A percentile compares a stretch with the other conserved stretches of the same genome.
Evolutionary conservation across 306 rosid genomes (phyloP).

Genomic region (Leucaena leucocephala): DNA sequence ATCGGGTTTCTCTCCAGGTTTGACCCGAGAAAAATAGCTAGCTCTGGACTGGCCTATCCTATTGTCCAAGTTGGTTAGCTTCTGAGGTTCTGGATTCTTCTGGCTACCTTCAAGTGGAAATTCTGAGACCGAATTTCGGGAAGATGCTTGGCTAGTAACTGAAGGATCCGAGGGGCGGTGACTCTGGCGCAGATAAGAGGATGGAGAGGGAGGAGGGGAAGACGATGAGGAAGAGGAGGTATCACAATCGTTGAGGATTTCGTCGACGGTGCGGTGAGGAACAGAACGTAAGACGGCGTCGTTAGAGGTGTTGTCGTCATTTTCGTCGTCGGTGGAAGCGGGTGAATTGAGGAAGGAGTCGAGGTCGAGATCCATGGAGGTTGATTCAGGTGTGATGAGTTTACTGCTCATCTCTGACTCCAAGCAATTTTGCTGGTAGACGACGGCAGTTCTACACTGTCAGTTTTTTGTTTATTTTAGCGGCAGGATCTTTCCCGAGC

Average conservation of each 20-base stretch:
- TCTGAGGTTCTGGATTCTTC: constrained; percentile 19
- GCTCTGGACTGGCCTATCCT: constrained; percentile 40
- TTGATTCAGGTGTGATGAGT: constrained; percentile 19
- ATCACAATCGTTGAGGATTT: constrained; percentile 84
- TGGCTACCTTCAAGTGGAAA: constrained; percentile 30
- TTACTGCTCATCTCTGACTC: constrained; percentile 37
- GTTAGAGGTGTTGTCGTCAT: constrained; percentile 13
- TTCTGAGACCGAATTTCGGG: constrained; percentile 29
- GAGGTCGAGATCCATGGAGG: constrained; percentile 78
- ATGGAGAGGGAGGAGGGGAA: constrained; percentile 43
- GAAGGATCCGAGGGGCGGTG: constrained; percentile 13
- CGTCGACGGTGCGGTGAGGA: constrained; percentile 78
- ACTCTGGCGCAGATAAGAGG: constrained; percentile 17
- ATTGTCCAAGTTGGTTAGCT: constrained; percentile 26
- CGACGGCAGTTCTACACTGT: background rate
- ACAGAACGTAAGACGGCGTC: constrained; percentile 32
- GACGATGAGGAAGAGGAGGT: constrained; percentile 62
- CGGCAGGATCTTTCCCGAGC: background rate
- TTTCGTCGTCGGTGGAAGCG: constrained; percentile 51
- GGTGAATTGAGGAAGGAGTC: constrained; percentile 63
- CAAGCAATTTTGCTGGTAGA: background rate
- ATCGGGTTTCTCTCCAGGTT: constrained; percentile 47
- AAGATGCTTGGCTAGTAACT: constrained; percentile 30
- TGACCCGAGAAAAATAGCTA: constrained; percentile 44
- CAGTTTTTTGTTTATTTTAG: background rate